phyloP scores from a whole-genome alignment of 768 basidiomycete genomes.

The Mycena metata region DNA sequence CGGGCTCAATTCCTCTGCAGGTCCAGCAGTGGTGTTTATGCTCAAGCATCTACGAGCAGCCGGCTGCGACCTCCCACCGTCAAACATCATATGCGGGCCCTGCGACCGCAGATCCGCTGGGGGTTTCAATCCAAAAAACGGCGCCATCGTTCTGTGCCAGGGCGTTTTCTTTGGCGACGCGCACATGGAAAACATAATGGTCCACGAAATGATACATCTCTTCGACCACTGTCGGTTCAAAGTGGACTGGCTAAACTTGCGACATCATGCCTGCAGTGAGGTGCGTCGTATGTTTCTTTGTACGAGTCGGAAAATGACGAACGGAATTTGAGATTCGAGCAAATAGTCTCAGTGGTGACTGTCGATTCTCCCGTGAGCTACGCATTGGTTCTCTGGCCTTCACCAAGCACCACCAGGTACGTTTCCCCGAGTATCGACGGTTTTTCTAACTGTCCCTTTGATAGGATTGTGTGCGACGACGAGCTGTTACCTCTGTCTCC shows the following conservation, averaged over 20 bases:
- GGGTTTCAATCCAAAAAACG: constrained; percentile 84
- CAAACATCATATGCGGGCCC: constrained; percentile 86
- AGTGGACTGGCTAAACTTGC: constrained; percentile 89
- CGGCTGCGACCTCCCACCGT: constrained; percentile 77
- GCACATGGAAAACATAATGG: constrained; percentile 94
- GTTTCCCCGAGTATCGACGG: constrained; percentile 34
- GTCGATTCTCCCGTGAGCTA: constrained; percentile 86
- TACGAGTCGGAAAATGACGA: constrained; percentile 6
- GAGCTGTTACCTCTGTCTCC: constrained; percentile 85
- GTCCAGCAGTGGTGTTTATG: constrained; percentile 92
- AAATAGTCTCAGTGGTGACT: constrained; percentile 94
- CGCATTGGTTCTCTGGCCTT: constrained; percentile 82
- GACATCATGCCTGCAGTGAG: constrained; percentile 98
- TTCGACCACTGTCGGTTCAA: constrained; percentile 97
- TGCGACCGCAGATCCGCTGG: constrained; percentile 83
- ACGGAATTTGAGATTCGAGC: constrained; percentile 83
- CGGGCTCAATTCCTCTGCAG: constrained; percentile 54
- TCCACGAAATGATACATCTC: constrained; percentile 95
- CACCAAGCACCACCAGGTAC: constrained; percentile 95
- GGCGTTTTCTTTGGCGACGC: constrained; percentile 83
- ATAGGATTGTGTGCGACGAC: constrained; percentile 90
- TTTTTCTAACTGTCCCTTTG: constrained; percentile 30
- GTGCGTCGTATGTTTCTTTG: constrained; percentile 59
- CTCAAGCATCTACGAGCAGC: constrained; percentile 87
- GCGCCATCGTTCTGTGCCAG: constrained; percentile 88